A percentile compares a stretch with the other conserved stretches of the same genome.
phyloP scores from a whole-genome alignment of 345 rosid species.

The Eucalyptus marginata region DNA sequence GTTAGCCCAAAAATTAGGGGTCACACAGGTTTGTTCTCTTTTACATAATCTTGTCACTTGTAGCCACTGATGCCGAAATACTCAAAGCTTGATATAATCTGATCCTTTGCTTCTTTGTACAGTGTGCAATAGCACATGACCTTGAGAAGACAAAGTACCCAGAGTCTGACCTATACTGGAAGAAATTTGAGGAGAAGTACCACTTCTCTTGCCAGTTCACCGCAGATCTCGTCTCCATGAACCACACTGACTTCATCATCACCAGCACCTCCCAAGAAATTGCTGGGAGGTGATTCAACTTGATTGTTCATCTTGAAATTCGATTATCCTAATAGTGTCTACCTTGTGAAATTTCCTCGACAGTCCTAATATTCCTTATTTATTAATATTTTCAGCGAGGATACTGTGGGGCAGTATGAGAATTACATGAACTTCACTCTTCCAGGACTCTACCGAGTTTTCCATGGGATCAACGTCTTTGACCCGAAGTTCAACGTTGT shows the following conservation, averaged over 20 bases:
- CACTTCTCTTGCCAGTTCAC: conserved; percentile 95
- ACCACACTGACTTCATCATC: conserved; percentile 91
- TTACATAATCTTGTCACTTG: too few species aligned
- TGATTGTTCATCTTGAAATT: not conserved
- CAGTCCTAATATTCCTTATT: not conserved
- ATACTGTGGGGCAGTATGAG: conserved; percentile 65
- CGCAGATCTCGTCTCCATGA: conserved; percentile 91
- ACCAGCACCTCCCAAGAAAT: conserved; percentile 95
- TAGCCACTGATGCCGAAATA: too few species aligned
- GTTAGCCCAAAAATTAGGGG: too few species aligned
- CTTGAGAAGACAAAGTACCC: too few species aligned
- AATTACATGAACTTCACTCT: conserved; percentile 74
- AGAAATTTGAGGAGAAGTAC: not conserved
- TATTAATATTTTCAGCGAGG: conserved; percentile 30
- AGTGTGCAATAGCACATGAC: too few species aligned
- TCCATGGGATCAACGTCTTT: conserved; percentile 50
- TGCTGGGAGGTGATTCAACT: conserved; percentile 67
- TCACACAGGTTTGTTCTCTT: too few species aligned
- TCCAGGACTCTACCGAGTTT: conserved; percentile 28
- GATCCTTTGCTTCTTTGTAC: too few species aligned
- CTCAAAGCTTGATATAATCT: too few species aligned
- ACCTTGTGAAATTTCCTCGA: not conserved
- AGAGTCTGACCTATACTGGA: too few species aligned
- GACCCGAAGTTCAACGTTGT: conserved; percentile 87
- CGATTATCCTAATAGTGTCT: not conserved